Percentiles rank a stretch among this genome's conserved stretches.
Evolutionary conservation across 305 asterid genomes (phyloP).

Genomic region (Coffea humblotiana): DNA sequence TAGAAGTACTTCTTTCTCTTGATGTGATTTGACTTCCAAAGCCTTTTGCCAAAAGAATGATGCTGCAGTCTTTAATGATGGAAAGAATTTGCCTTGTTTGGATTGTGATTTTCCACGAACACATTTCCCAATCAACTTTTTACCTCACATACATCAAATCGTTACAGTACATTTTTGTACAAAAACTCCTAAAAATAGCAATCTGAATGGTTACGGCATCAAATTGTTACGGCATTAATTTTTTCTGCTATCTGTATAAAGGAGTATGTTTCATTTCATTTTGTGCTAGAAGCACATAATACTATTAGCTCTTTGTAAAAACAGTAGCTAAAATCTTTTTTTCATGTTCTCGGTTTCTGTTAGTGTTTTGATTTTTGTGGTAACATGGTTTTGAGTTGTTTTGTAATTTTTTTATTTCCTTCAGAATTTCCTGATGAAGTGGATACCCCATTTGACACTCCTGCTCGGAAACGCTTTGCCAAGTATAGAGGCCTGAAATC

Average conservation of each 20-base stretch:
- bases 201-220: too few relatives aligned
- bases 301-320: not conserved
- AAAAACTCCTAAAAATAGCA: too few relatives aligned
- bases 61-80: not conserved
- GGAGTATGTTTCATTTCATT: not conserved
- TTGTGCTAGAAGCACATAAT: not conserved
- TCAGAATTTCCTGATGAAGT: slow-evolving; percentile 98
- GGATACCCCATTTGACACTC: slow-evolving; percentile 85
- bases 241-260: not conserved
- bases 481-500: slow-evolving; percentile 93
- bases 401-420: not conserved
- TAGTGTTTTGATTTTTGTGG: not conserved
- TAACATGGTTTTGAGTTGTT: slow-evolving; percentile 1
- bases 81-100: not conserved
- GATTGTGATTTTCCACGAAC: too few relatives aligned
- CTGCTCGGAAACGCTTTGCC: slow-evolving; percentile 94
- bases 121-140: too few relatives aligned
- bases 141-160: too few relatives aligned
- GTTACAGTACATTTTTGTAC: too few relatives aligned
- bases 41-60: not conserved
- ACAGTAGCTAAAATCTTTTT: not conserved
- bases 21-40: not conserved
- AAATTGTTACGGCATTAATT: too few relatives aligned
- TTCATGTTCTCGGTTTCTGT: not conserved
- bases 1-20: not conserved